Conservation (phyloP, 2,329 filamentous ascomycete genomes). For the Biscogniauxia mediterranea region DNA sequence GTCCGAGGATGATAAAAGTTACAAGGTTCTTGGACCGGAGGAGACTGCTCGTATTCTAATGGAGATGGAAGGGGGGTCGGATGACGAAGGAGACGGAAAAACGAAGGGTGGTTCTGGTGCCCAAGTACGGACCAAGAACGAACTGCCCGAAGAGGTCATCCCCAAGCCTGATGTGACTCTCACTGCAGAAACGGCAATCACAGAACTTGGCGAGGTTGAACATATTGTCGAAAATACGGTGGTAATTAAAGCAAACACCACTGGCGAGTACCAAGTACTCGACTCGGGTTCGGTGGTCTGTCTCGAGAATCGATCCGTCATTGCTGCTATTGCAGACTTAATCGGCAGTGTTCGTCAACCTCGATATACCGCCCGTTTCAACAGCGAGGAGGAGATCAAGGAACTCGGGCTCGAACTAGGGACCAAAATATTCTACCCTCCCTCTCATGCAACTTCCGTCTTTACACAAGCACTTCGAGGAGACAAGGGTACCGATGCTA, state of each 20-base stretch:
- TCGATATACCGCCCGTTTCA: constrained; percentile 79
- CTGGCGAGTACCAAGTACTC: constrained; percentile 81
- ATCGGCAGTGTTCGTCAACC: constrained; percentile 84
- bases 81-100: constrained; percentile 67
- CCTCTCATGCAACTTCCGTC: constrained; percentile 75
- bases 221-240: constrained; percentile 75
- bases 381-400: constrained; percentile 64
- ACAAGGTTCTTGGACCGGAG: constrained; percentile 72
- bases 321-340: constrained; percentile 82
- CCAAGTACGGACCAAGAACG: constrained; percentile 78
- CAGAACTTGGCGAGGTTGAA: constrained; percentile 72
- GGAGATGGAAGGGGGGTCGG: constrained; percentile 75
- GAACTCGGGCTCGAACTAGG: constrained; percentile 67
- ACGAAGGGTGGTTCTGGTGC: constrained; percentile 41
- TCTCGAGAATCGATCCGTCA: constrained; percentile 68
- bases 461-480: constrained; percentile 80
- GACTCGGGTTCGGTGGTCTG: constrained; percentile 84
- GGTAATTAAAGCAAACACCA: constrained; percentile 74
- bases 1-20: constrained; percentile 52
- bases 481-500: constrained; percentile 87
- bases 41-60: constrained; percentile 84
- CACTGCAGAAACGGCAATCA: constrained; percentile 72
- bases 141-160: constrained; percentile 61
- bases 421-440: constrained; percentile 74
- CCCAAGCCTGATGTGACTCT: constrained; percentile 78